A percentile compares a stretch with the other conserved stretches of the same genome.
phyloP scores from a whole-genome alignment of 2,329 filamentous ascomycete genomes.

The Penicillium sp. region DNA sequence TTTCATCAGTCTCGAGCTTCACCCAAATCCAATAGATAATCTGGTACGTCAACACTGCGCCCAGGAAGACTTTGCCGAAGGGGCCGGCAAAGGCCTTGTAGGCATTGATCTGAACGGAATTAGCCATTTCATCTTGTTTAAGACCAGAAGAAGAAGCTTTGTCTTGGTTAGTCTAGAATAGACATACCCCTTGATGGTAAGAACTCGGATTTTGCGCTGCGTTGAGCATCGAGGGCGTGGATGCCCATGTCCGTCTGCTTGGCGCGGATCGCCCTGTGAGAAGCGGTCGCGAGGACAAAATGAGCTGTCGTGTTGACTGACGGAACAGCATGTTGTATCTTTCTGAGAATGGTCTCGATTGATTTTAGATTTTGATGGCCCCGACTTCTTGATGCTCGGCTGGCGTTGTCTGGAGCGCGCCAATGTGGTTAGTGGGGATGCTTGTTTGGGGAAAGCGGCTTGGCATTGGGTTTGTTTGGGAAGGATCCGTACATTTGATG shows the following conservation, averaged over 20 bases:
- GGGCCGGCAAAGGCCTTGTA: slow-evolving; percentile 40
- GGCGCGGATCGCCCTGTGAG: not conserved
- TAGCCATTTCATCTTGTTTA: not conserved
- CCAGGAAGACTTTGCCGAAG: slow-evolving; percentile 46
- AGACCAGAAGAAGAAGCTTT: too few species aligned
- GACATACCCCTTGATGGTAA: slow-evolving; percentile 29
- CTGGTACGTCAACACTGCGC: slow-evolving; percentile 46
- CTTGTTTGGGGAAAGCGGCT: slow-evolving; percentile 6
- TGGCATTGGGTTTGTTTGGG: slow-evolving; percentile 2
- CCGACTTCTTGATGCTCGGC: slow-evolving; percentile 3
- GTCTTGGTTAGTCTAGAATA: too few species aligned
- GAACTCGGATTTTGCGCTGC: slow-evolving; percentile 14
- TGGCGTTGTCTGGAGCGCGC: slow-evolving; percentile 6
- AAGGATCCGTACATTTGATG: not conserved
- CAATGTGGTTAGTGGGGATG: slow-evolving; percentile 10
- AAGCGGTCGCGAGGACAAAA: not conserved
- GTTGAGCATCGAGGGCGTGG: slow-evolving; percentile 9
- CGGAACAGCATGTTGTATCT: slow-evolving; percentile 9
- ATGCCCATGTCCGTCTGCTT: slow-evolving; percentile 6
- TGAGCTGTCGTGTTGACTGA: slow-evolving; percentile 5
- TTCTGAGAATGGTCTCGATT: slow-evolving; percentile 3
- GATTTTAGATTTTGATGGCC: slow-evolving; percentile 3
- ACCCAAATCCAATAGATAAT: slow-evolving; percentile 46
- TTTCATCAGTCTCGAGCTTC: slow-evolving; percentile 45
- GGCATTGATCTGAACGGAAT: slow-evolving; percentile 31